Evolutionary conservation across 257 asterid genomes (phyloP).

Genomic region (Nicotiana tabacum): DNA sequence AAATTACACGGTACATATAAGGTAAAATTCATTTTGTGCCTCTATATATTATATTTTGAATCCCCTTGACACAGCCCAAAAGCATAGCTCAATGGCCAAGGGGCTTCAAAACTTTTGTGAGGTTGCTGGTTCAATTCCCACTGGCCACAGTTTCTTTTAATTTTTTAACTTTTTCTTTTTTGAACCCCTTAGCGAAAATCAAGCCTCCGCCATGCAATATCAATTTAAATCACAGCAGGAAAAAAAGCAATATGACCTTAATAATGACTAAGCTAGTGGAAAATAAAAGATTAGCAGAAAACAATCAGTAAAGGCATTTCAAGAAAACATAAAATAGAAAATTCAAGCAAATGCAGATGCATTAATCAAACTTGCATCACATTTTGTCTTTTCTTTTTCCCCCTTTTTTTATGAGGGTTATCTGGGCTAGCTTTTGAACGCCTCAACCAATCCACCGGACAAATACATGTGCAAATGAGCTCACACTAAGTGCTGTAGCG

Average conservation of each 20-base stretch:
- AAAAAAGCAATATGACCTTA: not conserved
- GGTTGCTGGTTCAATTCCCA: no score
- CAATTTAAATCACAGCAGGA: not conserved
- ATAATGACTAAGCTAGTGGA: not conserved
- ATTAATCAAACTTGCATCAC: not conserved
- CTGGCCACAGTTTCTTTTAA: no score
- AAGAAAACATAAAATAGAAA: not conserved
- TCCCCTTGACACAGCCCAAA: no score
- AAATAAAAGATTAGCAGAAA: not conserved
- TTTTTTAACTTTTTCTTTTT: no score
- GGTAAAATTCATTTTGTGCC: no score
- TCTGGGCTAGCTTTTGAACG: not conserved
- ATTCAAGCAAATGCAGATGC: not conserved
- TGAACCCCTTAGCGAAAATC: no score
- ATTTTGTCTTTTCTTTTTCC: not conserved
- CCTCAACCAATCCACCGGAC: not conserved
- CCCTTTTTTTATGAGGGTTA: not conserved
- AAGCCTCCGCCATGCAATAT: not conserved
- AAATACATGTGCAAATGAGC: not conserved
- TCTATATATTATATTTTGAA: no score
- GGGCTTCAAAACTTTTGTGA: no score
- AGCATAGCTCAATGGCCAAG: no score
- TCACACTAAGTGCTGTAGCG: not conserved
- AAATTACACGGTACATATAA: no score
- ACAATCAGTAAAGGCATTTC: not conserved